phyloP scores from a whole-genome alignment of 805 yeast genomes.

The Yarrowia porcina region DNA sequence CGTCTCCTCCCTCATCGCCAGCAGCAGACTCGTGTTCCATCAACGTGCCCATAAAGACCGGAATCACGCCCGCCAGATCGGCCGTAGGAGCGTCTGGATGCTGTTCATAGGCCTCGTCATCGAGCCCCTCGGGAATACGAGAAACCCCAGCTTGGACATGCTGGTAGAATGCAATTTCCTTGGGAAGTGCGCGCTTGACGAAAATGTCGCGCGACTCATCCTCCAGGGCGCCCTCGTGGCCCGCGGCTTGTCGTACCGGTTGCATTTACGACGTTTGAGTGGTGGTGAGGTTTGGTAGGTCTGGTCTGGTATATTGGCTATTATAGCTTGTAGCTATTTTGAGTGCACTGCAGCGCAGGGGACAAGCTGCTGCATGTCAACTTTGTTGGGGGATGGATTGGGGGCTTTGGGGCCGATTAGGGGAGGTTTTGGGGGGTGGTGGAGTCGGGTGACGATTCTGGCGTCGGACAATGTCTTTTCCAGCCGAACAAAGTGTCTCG shows the following conservation, averaged over 20 bases:
- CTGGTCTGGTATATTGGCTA: neutral
- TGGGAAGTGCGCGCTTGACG: constrained; percentile 60
- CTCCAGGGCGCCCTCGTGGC: constrained; percentile 77
- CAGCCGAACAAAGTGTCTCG: no score
- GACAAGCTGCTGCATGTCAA: neutral
- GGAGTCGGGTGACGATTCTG: neutral
- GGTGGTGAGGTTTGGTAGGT: constrained; percentile 3
- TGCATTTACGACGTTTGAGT: neutral
- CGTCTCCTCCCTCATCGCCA: neutral
- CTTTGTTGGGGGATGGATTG: neutral
- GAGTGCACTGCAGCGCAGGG: constrained; percentile 11
- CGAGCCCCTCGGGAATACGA: constrained; percentile 23
- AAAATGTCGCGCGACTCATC: constrained; percentile 64
- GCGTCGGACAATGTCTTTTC: neutral
- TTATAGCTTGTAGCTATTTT: constrained; percentile 12
- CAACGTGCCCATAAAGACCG: constrained; percentile 60
- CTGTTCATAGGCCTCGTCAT: constrained; percentile 13
- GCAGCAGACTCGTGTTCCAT: constrained; percentile 36
- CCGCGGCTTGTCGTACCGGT: constrained; percentile 59
- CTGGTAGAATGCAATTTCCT: constrained; percentile 76
- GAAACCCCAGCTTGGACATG: constrained; percentile 32
- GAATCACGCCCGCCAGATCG: constrained; percentile 43
- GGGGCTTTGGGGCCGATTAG: neutral
- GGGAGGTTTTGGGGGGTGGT: neutral
- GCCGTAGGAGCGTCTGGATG: constrained; percentile 26